Conservation (phyloP, 306 rosid species). For the Astragalus glycyphyllos region DNA sequence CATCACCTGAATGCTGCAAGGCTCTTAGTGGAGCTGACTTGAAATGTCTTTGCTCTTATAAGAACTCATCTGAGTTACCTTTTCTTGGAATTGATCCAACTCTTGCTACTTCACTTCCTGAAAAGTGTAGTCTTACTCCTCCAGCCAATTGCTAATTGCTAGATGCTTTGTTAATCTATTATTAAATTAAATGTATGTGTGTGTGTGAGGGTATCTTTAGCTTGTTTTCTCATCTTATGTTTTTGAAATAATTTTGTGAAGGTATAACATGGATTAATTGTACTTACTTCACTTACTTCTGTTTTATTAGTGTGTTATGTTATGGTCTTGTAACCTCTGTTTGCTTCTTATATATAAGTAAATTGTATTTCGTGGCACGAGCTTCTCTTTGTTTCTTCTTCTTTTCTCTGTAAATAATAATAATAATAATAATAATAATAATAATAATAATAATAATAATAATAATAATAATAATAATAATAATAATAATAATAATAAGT, state of each 20-base stretch:
- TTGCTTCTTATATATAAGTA: too few relatives aligned
- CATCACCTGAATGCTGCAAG: slow-evolving; percentile 58
- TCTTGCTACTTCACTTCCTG: slow-evolving; percentile 71
- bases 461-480: too few relatives aligned
- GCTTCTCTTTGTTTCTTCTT: too few relatives aligned
- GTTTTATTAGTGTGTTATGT: too few relatives aligned
- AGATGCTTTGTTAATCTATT: not conserved
- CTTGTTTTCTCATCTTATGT: not conserved
- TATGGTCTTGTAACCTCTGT: too few relatives aligned
- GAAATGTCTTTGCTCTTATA: slow-evolving; percentile 71
- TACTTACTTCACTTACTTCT: not conserved
- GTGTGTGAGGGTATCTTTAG: not conserved
- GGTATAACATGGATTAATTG: not conserved
- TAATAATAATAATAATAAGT: too few relatives aligned
- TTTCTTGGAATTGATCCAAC: slow-evolving; percentile 66
- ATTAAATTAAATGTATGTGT: not conserved
- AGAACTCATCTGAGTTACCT: slow-evolving; percentile 54
- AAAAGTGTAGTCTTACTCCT: slow-evolving; percentile 64
- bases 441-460: too few relatives aligned
- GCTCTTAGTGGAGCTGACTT: slow-evolving; percentile 63
- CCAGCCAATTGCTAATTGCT: slow-evolving; percentile 55
- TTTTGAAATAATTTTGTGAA: not conserved
- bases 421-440: too few relatives aligned
- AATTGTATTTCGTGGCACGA: too few relatives aligned
- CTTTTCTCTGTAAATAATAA: too few relatives aligned